Conservation (phyloP, 176 grass and related monocot species). For the Hsuehochloa calcarea region DNA sequence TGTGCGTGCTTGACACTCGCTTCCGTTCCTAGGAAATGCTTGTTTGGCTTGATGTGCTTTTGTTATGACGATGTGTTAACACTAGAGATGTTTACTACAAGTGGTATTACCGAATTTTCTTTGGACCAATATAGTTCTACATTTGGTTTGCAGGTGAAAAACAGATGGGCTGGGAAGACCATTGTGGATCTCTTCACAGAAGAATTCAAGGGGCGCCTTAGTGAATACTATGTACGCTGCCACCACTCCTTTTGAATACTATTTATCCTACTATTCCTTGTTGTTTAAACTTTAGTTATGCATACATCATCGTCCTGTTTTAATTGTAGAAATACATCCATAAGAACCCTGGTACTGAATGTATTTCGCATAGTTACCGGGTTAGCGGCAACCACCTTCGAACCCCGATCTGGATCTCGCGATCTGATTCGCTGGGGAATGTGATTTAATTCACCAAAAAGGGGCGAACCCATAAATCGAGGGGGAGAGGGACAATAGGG, state of each 20-base stretch:
- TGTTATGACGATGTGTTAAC: neutral
- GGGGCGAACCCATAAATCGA: no score
- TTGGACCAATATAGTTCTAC: neutral
- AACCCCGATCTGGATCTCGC: no score
- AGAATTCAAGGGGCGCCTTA: slow-evolving; percentile 81
- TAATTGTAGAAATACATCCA: neutral
- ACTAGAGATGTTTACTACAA: neutral
- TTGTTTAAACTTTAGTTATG: neutral
- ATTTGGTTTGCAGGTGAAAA: slow-evolving; percentile 64
- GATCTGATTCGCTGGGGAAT: no score
- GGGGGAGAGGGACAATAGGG: no score
- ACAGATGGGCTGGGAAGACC: slow-evolving; percentile 88
- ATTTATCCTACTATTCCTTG: neutral
- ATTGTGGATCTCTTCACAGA: slow-evolving; percentile 95
- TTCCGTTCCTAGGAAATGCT: neutral
- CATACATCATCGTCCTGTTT: neutral
- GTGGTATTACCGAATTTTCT: neutral
- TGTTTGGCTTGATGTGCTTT: neutral
- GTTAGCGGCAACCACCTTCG: no score
- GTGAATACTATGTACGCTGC: slow-evolving; percentile 75
- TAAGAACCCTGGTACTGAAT: neutral
- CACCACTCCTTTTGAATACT: neutral
- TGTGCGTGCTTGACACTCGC: neutral
- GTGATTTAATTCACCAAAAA: no score
- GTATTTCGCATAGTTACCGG: neutral